Evolutionary conservation across 495 filamentous ascomycete species (phyloP), one percentile per base, ranked within the genome.

Genomic region (Pyronema omphalodes): DNA sequence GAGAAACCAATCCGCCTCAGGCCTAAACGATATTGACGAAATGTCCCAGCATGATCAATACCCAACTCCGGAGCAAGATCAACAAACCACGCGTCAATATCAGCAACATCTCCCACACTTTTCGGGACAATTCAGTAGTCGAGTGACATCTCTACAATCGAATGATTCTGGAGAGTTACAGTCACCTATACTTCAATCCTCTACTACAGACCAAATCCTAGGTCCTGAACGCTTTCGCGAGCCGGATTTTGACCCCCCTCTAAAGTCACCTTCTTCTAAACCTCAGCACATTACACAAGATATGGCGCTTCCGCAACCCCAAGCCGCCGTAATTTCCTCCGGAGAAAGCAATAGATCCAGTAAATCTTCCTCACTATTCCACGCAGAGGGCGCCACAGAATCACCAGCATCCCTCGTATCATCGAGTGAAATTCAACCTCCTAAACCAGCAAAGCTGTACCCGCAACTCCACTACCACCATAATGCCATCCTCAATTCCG

Each of bases 391-490:
- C 41, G 52, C 40, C 7, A 55, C 34, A 14, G 56, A 62, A 12
- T 65, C 62, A 14, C 56, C 62, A 19, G 54, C 59, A 19, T 61
- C 58, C 48, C 55, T 46, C 8, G 46, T 15, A 35, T 64, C 60
- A 9, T 60, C 55, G 6, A 36, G 59, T 6, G 56, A 47, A 19
- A n/a, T 19, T 3, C 34, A 11, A 15, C 19, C 11, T 7, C 50
- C 9, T 17, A 54, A 46, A 29, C 52, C 52, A n/a, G 11, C 15
- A 39, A 57, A 62, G 34, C 14, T 55, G 11, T 52, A 63, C 14
- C 74, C 73, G 5, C 71, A 70, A 55, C 62, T 78, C 37, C 73
- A 76, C 55, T 79, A 80, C 58, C 73, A 78, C 56, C 74, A 78
- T 54, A 72, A 73, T 34, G 67, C 54, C 33, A 35, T 52, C 11